These are phyloP conservation scores for Cubamyces sp. DNA, from an alignment of 768 basidiomycete species.

Conservation along the genomic window DNA sequence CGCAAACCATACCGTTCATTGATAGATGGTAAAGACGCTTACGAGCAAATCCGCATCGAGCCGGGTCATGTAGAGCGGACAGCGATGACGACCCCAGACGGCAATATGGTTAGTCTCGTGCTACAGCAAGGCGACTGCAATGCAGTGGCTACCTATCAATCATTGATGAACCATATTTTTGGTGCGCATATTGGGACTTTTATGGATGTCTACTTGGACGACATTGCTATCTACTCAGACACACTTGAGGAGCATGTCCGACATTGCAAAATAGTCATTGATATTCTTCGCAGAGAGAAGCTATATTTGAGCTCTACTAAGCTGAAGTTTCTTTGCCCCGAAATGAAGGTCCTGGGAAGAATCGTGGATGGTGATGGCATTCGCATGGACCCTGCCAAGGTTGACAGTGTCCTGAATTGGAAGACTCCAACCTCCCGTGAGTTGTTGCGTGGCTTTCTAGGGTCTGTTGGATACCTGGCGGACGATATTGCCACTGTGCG, in stretches of 20 bases:
- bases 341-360: conserved; percentile 28
- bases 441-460: conserved; percentile 40
- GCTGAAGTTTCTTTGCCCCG: conserved; percentile 27
- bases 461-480: conserved; percentile 20
- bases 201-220: conserved; percentile 42
- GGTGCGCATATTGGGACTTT: conserved; percentile 34
- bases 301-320: conserved; percentile 27
- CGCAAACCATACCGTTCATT: conserved; percentile 20
- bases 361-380: conserved; percentile 44
- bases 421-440: conserved; percentile 35
- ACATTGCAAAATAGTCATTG: conserved; percentile 24
- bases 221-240: conserved; percentile 39
- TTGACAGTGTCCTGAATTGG: conserved; percentile 39
- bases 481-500: conserved; percentile 33
- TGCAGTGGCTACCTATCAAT: conserved; percentile 44
- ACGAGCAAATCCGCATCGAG: conserved; percentile 34
- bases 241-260: conserved; percentile 32
- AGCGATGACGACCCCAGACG: conserved; percentile 32
- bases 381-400: conserved; percentile 47
- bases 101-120: conserved; percentile 35
- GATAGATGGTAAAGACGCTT: conserved; percentile 34
- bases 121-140: conserved; percentile 39
- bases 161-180: conserved; percentile 48
- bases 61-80: conserved; percentile 29
- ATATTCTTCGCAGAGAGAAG: conserved; percentile 9